Evolutionary conservation across 2,329 filamentous ascomycete species (phyloP).

Genomic region (Chrysoporthe puriensis): DNA sequence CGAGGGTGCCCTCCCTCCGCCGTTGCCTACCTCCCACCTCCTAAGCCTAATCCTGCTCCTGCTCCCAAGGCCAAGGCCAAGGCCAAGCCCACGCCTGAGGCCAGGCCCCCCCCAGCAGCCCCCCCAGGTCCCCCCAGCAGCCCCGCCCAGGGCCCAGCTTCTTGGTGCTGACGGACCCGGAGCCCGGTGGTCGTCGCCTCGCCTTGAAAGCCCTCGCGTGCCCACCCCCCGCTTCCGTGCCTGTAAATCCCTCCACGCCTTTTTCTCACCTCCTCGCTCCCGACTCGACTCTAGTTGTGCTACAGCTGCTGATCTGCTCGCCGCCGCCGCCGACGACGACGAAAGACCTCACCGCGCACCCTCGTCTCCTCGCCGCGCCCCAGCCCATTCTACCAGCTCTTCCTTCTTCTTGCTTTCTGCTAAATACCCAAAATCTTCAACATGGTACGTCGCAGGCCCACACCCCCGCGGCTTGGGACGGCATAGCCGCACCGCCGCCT

Average conservation of each 20-base stretch:
- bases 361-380: background rate
- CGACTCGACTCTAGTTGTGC: background rate
- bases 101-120: too few species aligned
- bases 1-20: background rate
- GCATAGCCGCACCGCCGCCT: background rate
- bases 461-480: background rate
- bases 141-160: background rate
- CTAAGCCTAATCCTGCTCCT: too few species aligned
- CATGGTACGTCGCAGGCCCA: slow-evolving; percentile 2
- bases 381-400: too few species aligned
- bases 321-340: too few species aligned
- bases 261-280: background rate
- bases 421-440: background rate
- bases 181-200: slow-evolving; percentile 6
- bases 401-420: background rate
- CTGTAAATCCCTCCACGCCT: slow-evolving; percentile 10
- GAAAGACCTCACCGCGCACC: background rate
- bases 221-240: slow-evolving; percentile 6
- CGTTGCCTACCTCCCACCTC: too few species aligned
- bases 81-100: too few species aligned
- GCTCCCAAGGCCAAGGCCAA: too few species aligned
- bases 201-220: slow-evolving; percentile 2
- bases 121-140: too few species aligned
- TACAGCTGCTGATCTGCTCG: too few species aligned
- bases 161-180: slow-evolving; percentile 6